Evolutionary conservation across 1,284 basidiomycete species (phyloP), one percentile per base, ranked within the genome.

Genomic region (Gastroboletus turbinatus): DNA sequence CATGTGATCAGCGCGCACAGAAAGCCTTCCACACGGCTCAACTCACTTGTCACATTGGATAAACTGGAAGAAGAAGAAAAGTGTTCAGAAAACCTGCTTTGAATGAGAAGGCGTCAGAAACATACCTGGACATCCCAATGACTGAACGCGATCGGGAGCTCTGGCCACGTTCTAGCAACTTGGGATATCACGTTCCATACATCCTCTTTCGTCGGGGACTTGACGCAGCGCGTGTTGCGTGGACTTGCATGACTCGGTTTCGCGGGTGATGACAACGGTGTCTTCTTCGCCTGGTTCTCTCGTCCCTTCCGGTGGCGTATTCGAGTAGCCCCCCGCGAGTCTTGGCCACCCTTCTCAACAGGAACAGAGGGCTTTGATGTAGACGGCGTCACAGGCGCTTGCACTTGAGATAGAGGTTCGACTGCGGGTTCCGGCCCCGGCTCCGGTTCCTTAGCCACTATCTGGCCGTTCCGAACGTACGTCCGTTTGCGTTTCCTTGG

Each of bases 31-130:
- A 25, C n/a, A 13, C 4, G 10, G 8, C 7, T 1, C 19, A 64
- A 62, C 71, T 46, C 47, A 73, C 71, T 59, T 59, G 51, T 73
- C 68, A 23, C 68, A 73, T 44, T 69, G 66, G 25, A 70, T 69
- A 43, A 71, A 69, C 70, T 73, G 27, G 17, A 33, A 17, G 23
- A 27, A 13, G 16, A 27, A 17, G 11, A 19, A n/a, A 8, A 21
- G 19, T 17, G n/a, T 2, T 52, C n/a, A 58, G 39, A 48, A 8
- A n/a, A n/a, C 4, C 8, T 8, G 19, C 1, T 13, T 19, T 14
- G 14, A 50, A 32, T 27, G n/a, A 42, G 5, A 40, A 14, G 4
- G 5, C 4, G 4, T 30, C 1, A 27, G 4, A 39, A n/a, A 48
- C 50, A 17, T 47, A 71, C 66, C 68, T 70, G 67, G 19, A 32